phyloP scores from a whole-genome alignment of 164 flowering plant genomes.

The Hamamelis virginiana region DNA sequence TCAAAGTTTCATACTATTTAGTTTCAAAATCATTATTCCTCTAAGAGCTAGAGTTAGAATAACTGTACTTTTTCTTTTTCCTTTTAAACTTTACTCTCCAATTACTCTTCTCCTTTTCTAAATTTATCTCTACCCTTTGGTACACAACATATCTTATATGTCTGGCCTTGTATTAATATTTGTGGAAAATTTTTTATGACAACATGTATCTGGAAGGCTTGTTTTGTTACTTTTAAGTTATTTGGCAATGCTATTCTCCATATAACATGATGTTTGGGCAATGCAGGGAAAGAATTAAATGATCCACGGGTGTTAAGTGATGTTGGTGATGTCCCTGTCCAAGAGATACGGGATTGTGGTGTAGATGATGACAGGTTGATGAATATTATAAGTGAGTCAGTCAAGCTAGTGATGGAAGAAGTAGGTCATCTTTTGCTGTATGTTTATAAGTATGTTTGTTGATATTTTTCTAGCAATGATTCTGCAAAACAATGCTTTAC shows the following conservation, averaged over 20 bases:
- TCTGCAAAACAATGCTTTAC: background rate
- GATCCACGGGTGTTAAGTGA: conserved; percentile 90
- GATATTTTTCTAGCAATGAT: background rate
- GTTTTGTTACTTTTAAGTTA: no score
- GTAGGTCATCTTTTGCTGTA: conserved; percentile 37
- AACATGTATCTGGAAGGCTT: background rate
- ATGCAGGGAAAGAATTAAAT: conserved; percentile 79
- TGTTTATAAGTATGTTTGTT: background rate
- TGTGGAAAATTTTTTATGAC: background rate
- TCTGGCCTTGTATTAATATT: no score
- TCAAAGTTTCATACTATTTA: no score
- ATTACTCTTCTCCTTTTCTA: no score
- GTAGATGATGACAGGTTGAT: conserved; percentile 90
- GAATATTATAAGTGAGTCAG: conserved; percentile 78
- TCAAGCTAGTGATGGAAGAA: conserved; percentile 94
- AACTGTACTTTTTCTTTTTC: no score
- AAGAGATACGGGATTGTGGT: conserved; percentile 96
- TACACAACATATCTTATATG: no score
- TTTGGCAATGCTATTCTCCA: background rate
- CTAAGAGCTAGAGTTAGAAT: no score
- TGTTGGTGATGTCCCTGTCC: conserved; percentile 97
- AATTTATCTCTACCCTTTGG: no score
- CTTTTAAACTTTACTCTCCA: no score
- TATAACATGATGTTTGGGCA: background rate
- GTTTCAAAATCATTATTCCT: no score